A percentile compares a stretch with the other conserved stretches of the same genome.
Evolutionary conservation across 176 grass and related monocot species (phyloP).

Genomic region (Oryza punctata): DNA sequence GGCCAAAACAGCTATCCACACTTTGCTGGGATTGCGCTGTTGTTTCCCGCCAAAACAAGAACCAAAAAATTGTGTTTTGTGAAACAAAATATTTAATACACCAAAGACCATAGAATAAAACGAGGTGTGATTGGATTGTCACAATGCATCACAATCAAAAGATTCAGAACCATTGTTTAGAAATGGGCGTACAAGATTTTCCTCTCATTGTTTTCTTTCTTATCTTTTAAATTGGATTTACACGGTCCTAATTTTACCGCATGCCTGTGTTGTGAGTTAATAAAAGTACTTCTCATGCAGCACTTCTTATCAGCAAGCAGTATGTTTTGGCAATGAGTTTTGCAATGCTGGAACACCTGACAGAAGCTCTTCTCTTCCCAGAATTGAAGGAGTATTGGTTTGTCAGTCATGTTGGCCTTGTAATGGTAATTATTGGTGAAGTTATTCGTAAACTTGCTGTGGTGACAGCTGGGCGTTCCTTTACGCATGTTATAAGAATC

Average conservation of each 20-base stretch:
- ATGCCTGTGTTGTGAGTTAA: constrained; percentile 17
- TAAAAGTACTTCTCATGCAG: constrained; percentile 55
- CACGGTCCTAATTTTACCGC: constrained; percentile 20
- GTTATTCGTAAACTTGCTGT: constrained; percentile 77
- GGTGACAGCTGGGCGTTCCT: constrained; percentile 71
- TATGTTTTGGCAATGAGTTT: constrained; percentile 81
- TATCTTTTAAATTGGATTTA: constrained; percentile 17
- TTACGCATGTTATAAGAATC: constrained; percentile 80
- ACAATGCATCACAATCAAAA: not conserved
- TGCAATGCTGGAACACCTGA: constrained; percentile 77
- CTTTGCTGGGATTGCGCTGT: not conserved
- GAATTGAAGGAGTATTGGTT: constrained; percentile 70
- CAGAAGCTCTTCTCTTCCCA: constrained; percentile 71
- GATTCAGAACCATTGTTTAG: not conserved
- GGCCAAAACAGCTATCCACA: constrained; percentile 15
- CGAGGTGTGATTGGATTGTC: not conserved
- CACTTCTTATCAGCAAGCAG: constrained; percentile 92
- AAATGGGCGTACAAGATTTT: not conserved
- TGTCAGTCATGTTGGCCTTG: constrained; percentile 68
- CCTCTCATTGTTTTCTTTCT: constrained; percentile 21
- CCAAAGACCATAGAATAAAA: not conserved
- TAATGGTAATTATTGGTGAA: constrained; percentile 85
- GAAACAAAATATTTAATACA: not conserved
- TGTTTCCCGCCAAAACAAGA: not conserved
- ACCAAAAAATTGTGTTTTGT: not conserved